Evolutionary conservation across 805 yeast species (phyloP).

Genomic region (Yamadazyma ubonensis): DNA sequence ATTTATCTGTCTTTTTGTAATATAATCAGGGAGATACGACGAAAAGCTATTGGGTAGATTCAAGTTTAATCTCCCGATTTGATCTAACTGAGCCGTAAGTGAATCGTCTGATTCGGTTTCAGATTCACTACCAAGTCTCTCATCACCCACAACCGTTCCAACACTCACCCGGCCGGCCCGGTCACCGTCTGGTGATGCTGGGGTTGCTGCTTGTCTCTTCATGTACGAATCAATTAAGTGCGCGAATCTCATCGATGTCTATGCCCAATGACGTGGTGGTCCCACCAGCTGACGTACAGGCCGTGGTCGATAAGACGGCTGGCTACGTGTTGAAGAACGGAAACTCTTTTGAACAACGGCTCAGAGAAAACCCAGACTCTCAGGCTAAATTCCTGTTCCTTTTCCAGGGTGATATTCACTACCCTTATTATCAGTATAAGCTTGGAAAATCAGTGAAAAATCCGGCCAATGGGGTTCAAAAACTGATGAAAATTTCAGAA

Average conservation of each 20-base stretch:
- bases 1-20: constrained; percentile 9
- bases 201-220: neutral
- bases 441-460: constrained; percentile 21
- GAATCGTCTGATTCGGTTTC: constrained; percentile 32
- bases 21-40: constrained; percentile 11
- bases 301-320: constrained; percentile 68
- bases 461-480: no score
- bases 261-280: constrained; percentile 15
- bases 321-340: constrained; percentile 72
- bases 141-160: no score
- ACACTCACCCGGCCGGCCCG: no score
- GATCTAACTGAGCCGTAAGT: constrained; percentile 48
- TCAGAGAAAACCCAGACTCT: constrained; percentile 43
- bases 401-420: constrained; percentile 49
- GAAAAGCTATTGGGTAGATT: constrained; percentile 6
- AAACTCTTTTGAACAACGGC: constrained; percentile 56
- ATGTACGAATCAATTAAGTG: neutral
- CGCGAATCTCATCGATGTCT: constrained; percentile 1
- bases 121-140: neutral
- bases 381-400: constrained; percentile 66
- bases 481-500: constrained; percentile 7
- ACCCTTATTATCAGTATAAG: constrained; percentile 56
- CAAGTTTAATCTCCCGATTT: constrained; percentile 45
- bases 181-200: no score
- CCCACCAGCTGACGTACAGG: constrained; percentile 53